Evolutionary conservation across 192 early-diverging fungal species (phyloP).

Genomic region (Backusella psychrophila): DNA sequence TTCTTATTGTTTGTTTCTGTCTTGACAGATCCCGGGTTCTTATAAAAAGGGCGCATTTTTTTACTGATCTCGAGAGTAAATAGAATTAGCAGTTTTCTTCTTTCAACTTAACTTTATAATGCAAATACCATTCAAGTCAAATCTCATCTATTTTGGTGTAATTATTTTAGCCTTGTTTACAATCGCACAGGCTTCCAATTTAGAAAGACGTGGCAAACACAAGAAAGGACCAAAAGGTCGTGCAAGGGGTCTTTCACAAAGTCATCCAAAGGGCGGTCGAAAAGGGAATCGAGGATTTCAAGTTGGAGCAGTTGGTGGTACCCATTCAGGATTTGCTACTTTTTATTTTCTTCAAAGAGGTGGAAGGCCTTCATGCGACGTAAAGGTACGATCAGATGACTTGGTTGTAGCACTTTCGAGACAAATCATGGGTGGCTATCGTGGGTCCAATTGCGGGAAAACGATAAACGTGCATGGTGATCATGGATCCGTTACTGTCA

Average conservation of each 20-base stretch:
- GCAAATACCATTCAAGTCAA: not conserved
- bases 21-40: not conserved
- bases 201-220: slow-evolving; percentile 4
- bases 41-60: not conserved
- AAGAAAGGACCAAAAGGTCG: not conserved
- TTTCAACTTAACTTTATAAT: not conserved
- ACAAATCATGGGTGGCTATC: not conserved
- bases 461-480: slow-evolving; percentile 29
- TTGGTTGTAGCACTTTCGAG: slow-evolving; percentile 3
- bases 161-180: not conserved
- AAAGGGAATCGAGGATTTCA: not conserved
- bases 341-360: not conserved
- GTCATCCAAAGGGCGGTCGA: not conserved
- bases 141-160: not conserved
- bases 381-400: not conserved
- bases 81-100: not conserved
- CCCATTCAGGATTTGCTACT: not conserved
- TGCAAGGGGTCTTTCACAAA: not conserved
- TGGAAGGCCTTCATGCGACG: not conserved
- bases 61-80: not conserved
- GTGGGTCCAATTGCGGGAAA: slow-evolving; percentile 14
- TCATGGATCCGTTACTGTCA: slow-evolving; percentile 36
- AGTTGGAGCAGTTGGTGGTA: not conserved
- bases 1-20: not conserved
- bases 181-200: not conserved